Conservation (phyloP, 441 rosid genomes). For the Gossypium trilobum region DNA sequence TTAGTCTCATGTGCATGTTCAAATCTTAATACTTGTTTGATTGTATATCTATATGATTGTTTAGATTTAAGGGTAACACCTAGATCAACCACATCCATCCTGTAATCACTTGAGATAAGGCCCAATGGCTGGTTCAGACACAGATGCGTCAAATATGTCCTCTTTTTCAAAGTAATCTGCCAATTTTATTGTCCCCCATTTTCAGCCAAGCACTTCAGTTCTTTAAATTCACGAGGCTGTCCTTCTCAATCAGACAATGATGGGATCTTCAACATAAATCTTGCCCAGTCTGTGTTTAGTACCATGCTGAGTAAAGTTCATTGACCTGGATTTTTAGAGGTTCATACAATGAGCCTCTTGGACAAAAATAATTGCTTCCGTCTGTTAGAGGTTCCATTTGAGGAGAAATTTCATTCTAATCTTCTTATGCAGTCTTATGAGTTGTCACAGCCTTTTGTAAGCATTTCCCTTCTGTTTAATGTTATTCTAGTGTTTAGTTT, state of each 20-base stretch:
- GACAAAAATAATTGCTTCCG: background rate
- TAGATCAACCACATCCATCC: background rate
- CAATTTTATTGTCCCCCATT: background rate
- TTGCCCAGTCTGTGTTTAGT: background rate
- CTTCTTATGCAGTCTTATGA: background rate
- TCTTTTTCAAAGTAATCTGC: background rate
- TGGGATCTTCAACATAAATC: background rate
- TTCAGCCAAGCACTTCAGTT: background rate
- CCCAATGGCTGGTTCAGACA: background rate
- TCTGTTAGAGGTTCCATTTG: background rate
- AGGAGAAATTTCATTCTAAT: background rate
- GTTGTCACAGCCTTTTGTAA: background rate
- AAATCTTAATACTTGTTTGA: background rate
- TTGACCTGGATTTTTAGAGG: background rate
- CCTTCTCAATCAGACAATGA: background rate
- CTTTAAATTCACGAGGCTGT: background rate
- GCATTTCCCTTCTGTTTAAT: background rate
- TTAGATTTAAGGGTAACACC: background rate
- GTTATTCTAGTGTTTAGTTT: background rate
- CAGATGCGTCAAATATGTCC: background rate
- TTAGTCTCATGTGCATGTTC: constrained; percentile 6
- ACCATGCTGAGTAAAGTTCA: background rate
- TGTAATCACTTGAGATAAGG: background rate
- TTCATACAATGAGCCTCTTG: background rate
- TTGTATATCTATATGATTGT: background rate